phyloP scores from a whole-genome alignment of 1,284 basidiomycete genomes.

The Heterobasidion annosum region DNA sequence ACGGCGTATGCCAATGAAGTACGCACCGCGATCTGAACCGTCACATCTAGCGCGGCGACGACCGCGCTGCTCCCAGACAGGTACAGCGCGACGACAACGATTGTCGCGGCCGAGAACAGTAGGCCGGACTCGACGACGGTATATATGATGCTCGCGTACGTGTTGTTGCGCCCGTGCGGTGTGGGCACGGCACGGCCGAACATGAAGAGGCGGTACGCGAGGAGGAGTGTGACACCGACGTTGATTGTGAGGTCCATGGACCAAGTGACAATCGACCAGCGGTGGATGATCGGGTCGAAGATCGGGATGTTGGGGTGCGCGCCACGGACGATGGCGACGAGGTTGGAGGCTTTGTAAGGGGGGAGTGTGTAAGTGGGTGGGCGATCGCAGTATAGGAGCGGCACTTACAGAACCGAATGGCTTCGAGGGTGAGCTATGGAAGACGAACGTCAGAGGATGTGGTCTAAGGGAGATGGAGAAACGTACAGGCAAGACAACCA shows the following conservation, averaged over 20 bases:
- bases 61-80: not conserved
- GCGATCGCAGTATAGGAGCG: not conserved
- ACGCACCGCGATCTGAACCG: not conserved
- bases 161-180: not conserved
- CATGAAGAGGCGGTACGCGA: not conserved
- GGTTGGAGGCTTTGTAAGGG: not conserved
- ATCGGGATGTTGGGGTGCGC: not conserved
- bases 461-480: not conserved
- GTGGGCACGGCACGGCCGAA: not conserved
- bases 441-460: not conserved
- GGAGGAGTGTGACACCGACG: not conserved
- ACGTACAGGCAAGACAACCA: not conserved
- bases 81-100: not conserved
- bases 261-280: not conserved
- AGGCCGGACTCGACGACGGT: not conserved
- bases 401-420: not conserved
- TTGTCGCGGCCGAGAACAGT: not conserved
- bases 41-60: not conserved
- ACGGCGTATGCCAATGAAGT: not conserved
- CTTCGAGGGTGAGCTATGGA: not conserved
- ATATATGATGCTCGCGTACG: not conserved
- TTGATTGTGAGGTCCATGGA: not conserved
- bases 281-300: not conserved
- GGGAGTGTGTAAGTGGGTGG: too few relatives aligned
- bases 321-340: not conserved